These are phyloP conservation scores for Fonsecaea pugnacius DNA, from an alignment of 2,329 filamentous ascomycete genomes.

Conservation along the genomic window DNA sequence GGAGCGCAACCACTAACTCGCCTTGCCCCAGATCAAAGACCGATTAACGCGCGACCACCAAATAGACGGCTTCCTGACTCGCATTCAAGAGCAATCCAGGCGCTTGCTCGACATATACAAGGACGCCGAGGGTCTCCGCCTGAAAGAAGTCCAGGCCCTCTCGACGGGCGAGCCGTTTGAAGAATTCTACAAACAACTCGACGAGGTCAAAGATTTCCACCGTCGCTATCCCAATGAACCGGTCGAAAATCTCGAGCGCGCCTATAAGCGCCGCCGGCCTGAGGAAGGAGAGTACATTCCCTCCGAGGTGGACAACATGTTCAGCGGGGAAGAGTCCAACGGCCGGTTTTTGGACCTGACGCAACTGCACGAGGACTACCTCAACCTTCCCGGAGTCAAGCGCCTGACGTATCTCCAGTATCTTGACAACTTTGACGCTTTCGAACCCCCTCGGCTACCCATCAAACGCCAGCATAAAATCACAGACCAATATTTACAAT, in stretches of 20 bases:
- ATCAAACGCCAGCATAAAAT: constrained; percentile 82
- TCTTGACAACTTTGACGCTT: constrained; percentile 86
- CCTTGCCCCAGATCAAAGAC: constrained; percentile 72
- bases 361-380: constrained; percentile 79
- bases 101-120: constrained; percentile 82
- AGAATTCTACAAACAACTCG: constrained; percentile 85
- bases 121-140: constrained; percentile 72
- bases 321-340: constrained; percentile 92
- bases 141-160: constrained; percentile 81
- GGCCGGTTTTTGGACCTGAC: constrained; percentile 92
- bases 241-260: constrained; percentile 90
- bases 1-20: constrained; percentile 5
- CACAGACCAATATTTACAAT: constrained; percentile 90
- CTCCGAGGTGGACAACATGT: constrained; percentile 82
- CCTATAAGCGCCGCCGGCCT: constrained; percentile 75
- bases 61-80: constrained; percentile 79
- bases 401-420: constrained; percentile 90
- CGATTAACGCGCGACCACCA: constrained; percentile 90
- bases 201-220: constrained; percentile 83
- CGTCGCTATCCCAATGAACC: constrained; percentile 90
- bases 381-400: constrained; percentile 87
- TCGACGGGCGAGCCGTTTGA: constrained; percentile 85
- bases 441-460: constrained; percentile 72
- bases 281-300: constrained; percentile 67
- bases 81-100: constrained; percentile 83